Conservation (phyloP, 2,329 filamentous ascomycete genomes). For the Cadophora luteo-olivacea region DNA sequence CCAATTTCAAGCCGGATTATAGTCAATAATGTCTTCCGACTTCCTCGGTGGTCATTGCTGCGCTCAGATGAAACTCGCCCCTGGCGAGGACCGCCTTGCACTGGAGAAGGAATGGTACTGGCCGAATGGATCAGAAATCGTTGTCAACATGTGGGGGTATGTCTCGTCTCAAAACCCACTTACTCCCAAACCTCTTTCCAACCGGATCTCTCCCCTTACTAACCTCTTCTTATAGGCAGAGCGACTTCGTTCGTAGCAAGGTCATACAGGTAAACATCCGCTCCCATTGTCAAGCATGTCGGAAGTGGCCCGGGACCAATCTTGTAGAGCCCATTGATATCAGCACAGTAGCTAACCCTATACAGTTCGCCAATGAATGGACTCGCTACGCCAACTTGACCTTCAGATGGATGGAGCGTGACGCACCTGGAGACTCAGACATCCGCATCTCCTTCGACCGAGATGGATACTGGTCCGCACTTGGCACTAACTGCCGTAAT, state of each 20-base stretch:
- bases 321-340: not conserved
- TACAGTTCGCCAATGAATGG: conserved; percentile 22
- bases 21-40: not conserved
- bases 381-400: conserved; percentile 21
- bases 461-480: conserved; percentile 19
- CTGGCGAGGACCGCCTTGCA: conserved; percentile 14
- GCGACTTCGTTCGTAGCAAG: not conserved
- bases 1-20: not conserved
- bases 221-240: not conserved
- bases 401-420: conserved; percentile 24
- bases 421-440: conserved; percentile 21
- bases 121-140: conserved; percentile 20
- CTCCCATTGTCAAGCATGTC: too few relatives aligned
- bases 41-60: not conserved
- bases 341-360: not conserved
- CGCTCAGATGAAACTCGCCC: not conserved
- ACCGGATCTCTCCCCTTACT: too few relatives aligned
- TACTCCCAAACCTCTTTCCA: not conserved
- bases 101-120: conserved; percentile 16
- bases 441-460: conserved; percentile 20
- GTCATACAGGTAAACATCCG: not conserved
- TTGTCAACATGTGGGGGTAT: conserved; percentile 23
- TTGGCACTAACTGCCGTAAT: conserved; percentile 11
- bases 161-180: not conserved
- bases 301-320: too few relatives aligned